Evolutionary conservation across 129 eudicot species (phyloP).

Genomic region (Flaveria bidentis): DNA sequence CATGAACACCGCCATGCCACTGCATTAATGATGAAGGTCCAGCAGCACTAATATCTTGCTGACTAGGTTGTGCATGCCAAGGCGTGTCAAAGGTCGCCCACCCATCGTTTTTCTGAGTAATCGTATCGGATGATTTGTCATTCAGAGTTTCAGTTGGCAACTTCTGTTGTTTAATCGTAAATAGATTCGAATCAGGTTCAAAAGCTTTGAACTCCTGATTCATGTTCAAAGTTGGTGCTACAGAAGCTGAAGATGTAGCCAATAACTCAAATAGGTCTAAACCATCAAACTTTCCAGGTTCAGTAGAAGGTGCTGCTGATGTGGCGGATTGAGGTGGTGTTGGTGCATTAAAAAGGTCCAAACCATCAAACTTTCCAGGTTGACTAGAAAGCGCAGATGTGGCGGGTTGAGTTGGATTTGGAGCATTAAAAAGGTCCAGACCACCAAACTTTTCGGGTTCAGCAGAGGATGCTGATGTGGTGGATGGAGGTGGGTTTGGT

Average conservation of each 20-base stretch:
- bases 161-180: constrained; percentile 41
- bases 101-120: constrained; percentile 52
- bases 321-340: constrained; percentile 42
- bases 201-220: constrained; percentile 45
- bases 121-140: constrained; percentile 35
- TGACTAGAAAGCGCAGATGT: constrained; percentile 27
- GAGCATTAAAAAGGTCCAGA: constrained; percentile 28
- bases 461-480: constrained; percentile 32
- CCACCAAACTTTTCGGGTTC: constrained; percentile 32
- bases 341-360: constrained; percentile 62
- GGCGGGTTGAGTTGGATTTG: constrained; percentile 49
- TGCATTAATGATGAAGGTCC: constrained; percentile 43
- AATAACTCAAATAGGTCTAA: constrained; percentile 62
- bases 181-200: constrained; percentile 46
- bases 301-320: constrained; percentile 27
- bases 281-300: constrained; percentile 39
- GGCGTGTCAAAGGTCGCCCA: constrained; percentile 97
- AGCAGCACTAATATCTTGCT: constrained; percentile 39
- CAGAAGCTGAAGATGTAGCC: constrained; percentile 42
- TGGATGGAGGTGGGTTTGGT: constrained; percentile 50
- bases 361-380: constrained; percentile 38
- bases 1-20: constrained; percentile 46
- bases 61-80: constrained; percentile 41
- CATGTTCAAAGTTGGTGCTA: constrained; percentile 33
- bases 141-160: constrained; percentile 38